phyloP scores from a whole-genome alignment of 2,329 filamentous ascomycete genomes.

The Teratosphaeria epicoccoides region DNA sequence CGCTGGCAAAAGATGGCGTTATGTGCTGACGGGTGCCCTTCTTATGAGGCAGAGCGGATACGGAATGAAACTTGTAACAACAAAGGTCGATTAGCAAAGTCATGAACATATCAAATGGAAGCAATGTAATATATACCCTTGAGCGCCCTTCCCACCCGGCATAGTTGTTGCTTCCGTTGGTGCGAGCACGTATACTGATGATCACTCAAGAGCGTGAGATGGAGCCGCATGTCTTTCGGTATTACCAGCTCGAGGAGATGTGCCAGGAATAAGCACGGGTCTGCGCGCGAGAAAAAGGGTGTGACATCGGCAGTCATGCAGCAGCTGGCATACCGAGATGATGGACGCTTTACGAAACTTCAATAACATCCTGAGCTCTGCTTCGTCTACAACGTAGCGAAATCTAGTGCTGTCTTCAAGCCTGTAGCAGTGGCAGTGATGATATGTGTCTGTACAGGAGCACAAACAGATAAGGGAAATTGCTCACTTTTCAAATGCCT shows the following conservation, averaged over 20 bases:
- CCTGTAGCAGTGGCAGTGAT: background rate
- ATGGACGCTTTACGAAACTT: no score
- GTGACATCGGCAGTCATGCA: no score
- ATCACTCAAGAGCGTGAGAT: no score
- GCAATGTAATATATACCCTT: background rate
- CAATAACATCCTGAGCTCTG: background rate
- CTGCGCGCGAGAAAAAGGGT: no score
- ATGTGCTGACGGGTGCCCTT: background rate
- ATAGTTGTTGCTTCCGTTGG: no score
- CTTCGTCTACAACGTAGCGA: background rate
- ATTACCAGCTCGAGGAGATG: no score
- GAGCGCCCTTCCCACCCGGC: no score
- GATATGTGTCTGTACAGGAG: background rate
- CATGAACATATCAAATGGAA: background rate
- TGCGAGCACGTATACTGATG: no score
- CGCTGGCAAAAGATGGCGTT: background rate
- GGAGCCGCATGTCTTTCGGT: no score
- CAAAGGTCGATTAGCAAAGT: background rate
- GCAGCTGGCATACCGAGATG: no score
- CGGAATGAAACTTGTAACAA: background rate
- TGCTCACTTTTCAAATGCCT: background rate
- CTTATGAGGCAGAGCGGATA: background rate
- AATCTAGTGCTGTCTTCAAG: background rate
- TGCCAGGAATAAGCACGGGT: no score
- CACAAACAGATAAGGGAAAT: background rate